Base-by-base conservation (phyloP, 176 grass and related monocot genomes). In the Ensete ventricosum region DNA sequence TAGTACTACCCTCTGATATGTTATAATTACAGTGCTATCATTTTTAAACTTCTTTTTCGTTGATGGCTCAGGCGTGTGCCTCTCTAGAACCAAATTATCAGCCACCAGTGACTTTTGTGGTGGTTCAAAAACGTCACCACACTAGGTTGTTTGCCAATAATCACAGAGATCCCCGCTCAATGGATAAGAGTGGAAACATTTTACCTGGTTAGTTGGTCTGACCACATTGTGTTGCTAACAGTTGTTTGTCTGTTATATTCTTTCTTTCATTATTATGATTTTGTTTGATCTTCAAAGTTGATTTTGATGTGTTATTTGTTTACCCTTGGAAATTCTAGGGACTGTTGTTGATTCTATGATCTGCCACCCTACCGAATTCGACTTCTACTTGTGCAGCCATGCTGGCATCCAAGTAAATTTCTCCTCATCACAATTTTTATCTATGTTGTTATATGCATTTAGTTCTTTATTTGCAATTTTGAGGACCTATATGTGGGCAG, bases 91-190 rank as follows among this genome's bases (percentile, higher is more conserved):
- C 54, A 14, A 67, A 84, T 21, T 86, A 86, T 55, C 73, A 81
- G 62, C 85, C 90, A 16, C 24, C 72, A 1, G 83, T 96, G 54
- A 92, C 93, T 60, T 96, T 96, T 67, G 85, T 96, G 69, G 81
- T 92, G n/a, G 89, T 96, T 48, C 89, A 92, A 83, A 97, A 97
- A 75, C 82, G 93, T 71, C 87, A 97, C 29, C 89, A 97, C 63
- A 92, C 90, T 26, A 86, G 89, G 14, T 51, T 96, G 6, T 92
- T 88, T 63, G 84, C 85, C 68, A 59, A 55, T 22, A 77, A 87
- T 50, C 59, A 78, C 67, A 82, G 55, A 25, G 50, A 82, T 68
- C 9, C 2, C 0, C 11, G 21, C 19, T 70, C 23, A 14, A 20
- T 16, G 9, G 83, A 85, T 25, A 77, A 0, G 21, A 90, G 50